Percentiles rank a stretch among this genome's conserved stretches.
phyloP scores from a whole-genome alignment of 208 protist species.

The Trypanosoma rangeli region DNA sequence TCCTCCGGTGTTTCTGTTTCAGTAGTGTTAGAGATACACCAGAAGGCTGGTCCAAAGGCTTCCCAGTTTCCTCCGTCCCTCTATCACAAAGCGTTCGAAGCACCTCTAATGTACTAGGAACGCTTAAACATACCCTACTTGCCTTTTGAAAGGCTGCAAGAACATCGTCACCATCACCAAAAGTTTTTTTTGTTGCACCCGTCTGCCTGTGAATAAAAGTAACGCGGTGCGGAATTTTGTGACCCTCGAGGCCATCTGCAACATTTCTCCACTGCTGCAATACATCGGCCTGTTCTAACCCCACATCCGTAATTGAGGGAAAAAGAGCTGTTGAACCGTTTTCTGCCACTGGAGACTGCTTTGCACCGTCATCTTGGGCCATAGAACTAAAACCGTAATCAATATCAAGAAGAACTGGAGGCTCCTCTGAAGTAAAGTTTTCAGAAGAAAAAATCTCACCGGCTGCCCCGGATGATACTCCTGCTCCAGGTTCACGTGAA shows the following conservation, averaged over 20 bases:
- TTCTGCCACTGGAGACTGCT: background rate
- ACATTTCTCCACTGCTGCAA: constrained; percentile 27
- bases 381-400: constrained; percentile 10
- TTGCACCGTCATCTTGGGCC: background rate
- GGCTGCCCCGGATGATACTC: background rate
- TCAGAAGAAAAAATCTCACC: background rate
- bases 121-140: background rate
- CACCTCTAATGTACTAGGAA: constrained; percentile 72
- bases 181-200: constrained; percentile 2
- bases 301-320: constrained; percentile 11
- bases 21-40: constrained; percentile 49
- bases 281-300: constrained; percentile 17
- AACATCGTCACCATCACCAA: constrained; percentile 9
- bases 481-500: constrained; percentile 1
- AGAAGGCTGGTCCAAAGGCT: constrained; percentile 1
- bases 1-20: constrained; percentile 48
- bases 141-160: constrained; percentile 24
- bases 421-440: background rate
- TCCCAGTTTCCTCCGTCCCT: constrained; percentile 4
- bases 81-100: constrained; percentile 47
- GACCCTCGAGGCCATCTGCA: constrained; percentile 8
- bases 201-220: background rate
- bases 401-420: constrained; percentile 25
- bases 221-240: constrained; percentile 11
- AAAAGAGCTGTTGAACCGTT: background rate